Evolutionary conservation across 257 asterid genomes (phyloP).

Genomic region (Cordia subcordata): DNA sequence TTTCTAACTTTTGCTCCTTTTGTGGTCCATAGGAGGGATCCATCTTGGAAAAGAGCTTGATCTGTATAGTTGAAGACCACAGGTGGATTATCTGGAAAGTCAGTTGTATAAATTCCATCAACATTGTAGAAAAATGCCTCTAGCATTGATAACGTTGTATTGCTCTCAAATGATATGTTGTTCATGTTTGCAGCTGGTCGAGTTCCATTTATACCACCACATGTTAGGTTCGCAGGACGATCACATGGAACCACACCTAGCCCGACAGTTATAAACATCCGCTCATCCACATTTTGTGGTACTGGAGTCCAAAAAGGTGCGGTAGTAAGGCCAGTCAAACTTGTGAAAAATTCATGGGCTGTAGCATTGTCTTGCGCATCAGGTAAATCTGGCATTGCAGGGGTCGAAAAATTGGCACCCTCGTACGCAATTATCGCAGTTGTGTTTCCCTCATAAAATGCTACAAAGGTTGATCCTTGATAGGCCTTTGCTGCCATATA

Average conservation of each 20-base stretch:
- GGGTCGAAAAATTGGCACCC: conserved; percentile 16
- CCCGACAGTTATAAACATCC: conserved; percentile 17
- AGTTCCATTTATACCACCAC: conserved; percentile 33
- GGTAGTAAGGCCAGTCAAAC: conserved; percentile 24
- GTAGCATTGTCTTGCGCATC: conserved; percentile 53
- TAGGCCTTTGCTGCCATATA: conserved; percentile 30
- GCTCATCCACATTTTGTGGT: conserved; percentile 19
- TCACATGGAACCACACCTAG: conserved; percentile 38
- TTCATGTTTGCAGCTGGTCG: conserved; percentile 29
- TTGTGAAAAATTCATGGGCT: conserved; percentile 37
- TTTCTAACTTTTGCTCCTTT: neutral
- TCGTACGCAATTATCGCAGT: conserved; percentile 37
- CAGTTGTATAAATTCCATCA: conserved; percentile 1
- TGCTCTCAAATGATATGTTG: conserved; percentile 34
- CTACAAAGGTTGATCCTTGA: neutral
- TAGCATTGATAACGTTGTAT: conserved; percentile 39
- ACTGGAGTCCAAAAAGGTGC: conserved; percentile 41
- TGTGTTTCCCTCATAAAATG: conserved; percentile 8
- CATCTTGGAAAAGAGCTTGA: conserved; percentile 14
- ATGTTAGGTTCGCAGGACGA: neutral
- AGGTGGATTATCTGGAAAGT: conserved; percentile 27
- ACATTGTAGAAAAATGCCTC: conserved; percentile 2
- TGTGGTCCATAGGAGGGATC: neutral
- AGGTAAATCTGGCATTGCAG: conserved; percentile 7
- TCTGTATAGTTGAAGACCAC: conserved; percentile 43